Evolutionary conservation across 495 filamentous ascomycete species (phyloP), one percentile per base, ranked within the genome.

Genomic region (Elasticomyces elasticus): DNA sequence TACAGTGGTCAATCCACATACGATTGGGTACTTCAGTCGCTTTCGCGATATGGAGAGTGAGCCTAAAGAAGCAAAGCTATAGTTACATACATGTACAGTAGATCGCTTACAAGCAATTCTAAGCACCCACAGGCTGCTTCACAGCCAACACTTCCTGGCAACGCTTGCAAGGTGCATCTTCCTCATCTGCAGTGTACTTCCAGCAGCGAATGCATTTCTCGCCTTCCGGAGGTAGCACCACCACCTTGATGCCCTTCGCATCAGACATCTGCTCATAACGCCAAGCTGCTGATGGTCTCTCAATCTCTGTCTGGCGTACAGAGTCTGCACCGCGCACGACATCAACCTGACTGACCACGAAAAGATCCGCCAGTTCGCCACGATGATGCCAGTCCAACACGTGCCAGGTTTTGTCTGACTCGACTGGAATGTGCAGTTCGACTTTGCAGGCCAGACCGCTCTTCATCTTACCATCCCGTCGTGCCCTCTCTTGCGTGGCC

Each of bases 201-300:
- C 92, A 96, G 71, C 92, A 96, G 41, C 91, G 77, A 2, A 79
- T 74, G 61, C 91, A 97, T 64, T 97, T 97, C 40, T 69, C 50
- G 3, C 79, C 71, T 54, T 72, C 72, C 0, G 89, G 81, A n/a
- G 82, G 79, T 35, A 80, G 69, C 11, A 95, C 83, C 64, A 79
- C 68, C 12, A 80, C 84, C 0, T 52, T 71, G 0, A 75, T 76
- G 40, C 64, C 68, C 1, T 64, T 48, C 20, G 74, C 76, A 35
- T 61, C 68, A 0, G 61, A 61, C 1, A 31, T 24, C 22, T 74
- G 69, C 23, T 58, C 54, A 22, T 49, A 63, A 1, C 24, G 24
- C 58, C 60, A 63, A 1, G 20, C 20, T 1, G 28, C 9, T 19
- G 28, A 23, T 3, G 15, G 17, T 4, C 35, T 40, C 35, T 40